phyloP scores from a whole-genome alignment of 2,329 filamentous ascomycete species.

The Xylaria sp. region DNA sequence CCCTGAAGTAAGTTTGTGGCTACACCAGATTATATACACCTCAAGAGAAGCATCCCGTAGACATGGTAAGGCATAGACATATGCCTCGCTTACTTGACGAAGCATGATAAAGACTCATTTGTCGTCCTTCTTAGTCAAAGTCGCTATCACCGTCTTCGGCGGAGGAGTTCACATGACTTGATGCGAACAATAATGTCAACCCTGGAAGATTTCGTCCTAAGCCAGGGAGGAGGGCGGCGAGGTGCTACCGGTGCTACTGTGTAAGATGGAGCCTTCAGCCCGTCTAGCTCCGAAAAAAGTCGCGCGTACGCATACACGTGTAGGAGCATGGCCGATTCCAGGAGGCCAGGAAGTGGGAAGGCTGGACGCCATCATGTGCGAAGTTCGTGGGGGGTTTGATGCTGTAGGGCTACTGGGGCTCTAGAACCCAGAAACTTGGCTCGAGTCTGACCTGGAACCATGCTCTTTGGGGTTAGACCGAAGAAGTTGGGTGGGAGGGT shows the following conservation, averaged over 20 bases:
- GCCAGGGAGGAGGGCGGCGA: slow-evolving; percentile 14
- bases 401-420: slow-evolving; percentile 6
- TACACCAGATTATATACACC: slow-evolving; percentile 23
- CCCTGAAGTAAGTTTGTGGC: slow-evolving; percentile 3
- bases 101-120: slow-evolving; percentile 6
- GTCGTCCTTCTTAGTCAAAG: slow-evolving; percentile 5
- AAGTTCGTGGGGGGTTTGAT: slow-evolving; percentile 20
- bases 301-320: background rate
- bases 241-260: background rate
- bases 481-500: background rate
- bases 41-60: background rate
- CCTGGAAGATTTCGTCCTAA: slow-evolving; percentile 6
- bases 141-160: slow-evolving; percentile 32
- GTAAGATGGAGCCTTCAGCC: slow-evolving; percentile 19
- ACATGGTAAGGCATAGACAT: background rate
- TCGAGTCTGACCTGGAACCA: background rate
- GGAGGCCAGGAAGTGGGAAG: slow-evolving; percentile 25
- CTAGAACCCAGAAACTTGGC: background rate
- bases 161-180: slow-evolving; percentile 33
- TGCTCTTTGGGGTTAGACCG: slow-evolving; percentile 2
- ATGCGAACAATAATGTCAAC: slow-evolving; percentile 31
- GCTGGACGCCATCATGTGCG: slow-evolving; percentile 18
- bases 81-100: slow-evolving; percentile 9
- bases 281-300: slow-evolving; percentile 16
- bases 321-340: slow-evolving; percentile 25